phyloP scores from a whole-genome alignment of 768 basidiomycete species.

The Mycena maculata region DNA sequence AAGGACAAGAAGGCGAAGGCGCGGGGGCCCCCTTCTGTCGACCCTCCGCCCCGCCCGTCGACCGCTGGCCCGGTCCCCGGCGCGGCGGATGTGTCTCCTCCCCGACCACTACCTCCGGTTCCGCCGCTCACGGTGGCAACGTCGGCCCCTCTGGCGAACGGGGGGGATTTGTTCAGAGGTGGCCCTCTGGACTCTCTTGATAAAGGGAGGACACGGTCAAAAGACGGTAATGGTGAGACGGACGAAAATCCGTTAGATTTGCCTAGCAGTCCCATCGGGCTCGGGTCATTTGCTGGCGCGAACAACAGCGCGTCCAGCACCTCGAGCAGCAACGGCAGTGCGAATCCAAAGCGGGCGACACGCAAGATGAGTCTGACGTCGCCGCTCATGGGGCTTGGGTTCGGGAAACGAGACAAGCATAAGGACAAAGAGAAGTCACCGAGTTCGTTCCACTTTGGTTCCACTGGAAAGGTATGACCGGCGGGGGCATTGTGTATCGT shows the following conservation, averaged over 20 bases:
- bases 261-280: slow-evolving; percentile 34
- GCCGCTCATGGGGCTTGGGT: slow-evolving; percentile 70
- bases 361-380: slow-evolving; percentile 78
- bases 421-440: slow-evolving; percentile 54
- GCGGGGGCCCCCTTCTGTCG: slow-evolving; percentile 34
- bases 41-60: slow-evolving; percentile 47
- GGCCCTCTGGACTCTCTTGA: slow-evolving; percentile 10
- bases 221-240: slow-evolving; percentile 26
- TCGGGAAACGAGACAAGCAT: slow-evolving; percentile 64
- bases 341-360: slow-evolving; percentile 55
- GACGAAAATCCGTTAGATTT: slow-evolving; percentile 27
- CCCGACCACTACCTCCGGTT: slow-evolving; percentile 39
- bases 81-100: slow-evolving; percentile 16
- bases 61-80: slow-evolving; percentile 48
- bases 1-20: slow-evolving; percentile 34
- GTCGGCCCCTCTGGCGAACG: slow-evolving; percentile 5
- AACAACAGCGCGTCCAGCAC: slow-evolving; percentile 35
- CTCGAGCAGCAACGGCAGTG: slow-evolving; percentile 35
- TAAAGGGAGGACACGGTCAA: slow-evolving; percentile 24
- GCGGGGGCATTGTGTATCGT: background rate
- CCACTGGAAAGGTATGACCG: slow-evolving; percentile 25
- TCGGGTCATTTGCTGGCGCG: slow-evolving; percentile 30
- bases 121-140: slow-evolving; percentile 23
- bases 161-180: slow-evolving; percentile 7
- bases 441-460: slow-evolving; percentile 34